Percentiles rank a stretch among this genome's conserved stretches.
These are phyloP conservation scores for Cyathus striatus DNA, from an alignment of 768 basidiomycete genomes.

Conservation along the genomic window DNA sequence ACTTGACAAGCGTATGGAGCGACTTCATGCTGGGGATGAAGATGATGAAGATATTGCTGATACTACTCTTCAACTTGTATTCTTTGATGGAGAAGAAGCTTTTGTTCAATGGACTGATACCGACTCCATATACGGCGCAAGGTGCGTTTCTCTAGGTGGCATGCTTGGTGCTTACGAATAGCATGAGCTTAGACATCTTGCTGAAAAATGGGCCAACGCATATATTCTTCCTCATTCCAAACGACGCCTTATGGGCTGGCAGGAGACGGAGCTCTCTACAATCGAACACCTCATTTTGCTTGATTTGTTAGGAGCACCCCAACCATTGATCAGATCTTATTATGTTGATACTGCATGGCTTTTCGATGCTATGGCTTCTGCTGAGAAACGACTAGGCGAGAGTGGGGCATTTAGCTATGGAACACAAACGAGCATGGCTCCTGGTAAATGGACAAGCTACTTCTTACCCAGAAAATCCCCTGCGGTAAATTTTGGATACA, in stretches of 20 bases:
- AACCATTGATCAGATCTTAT: conserved; percentile 75
- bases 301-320: conserved; percentile 80
- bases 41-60: conserved; percentile 77
- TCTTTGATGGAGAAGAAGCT: conserved; percentile 98
- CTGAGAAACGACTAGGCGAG: conserved; percentile 67
- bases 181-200: conserved; percentile 64
- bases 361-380: conserved; percentile 68
- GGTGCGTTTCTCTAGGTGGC: conserved; percentile 43
- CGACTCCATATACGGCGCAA: conserved; percentile 94
- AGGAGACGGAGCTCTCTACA: conserved; percentile 60
- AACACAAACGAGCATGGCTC: conserved; percentile 33
- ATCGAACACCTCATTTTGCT: conserved; percentile 92
- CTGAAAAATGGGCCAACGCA: conserved; percentile 73
- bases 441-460: conserved; percentile 50
- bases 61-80: conserved; percentile 86
- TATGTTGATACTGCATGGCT: conserved; percentile 92
- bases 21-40: conserved; percentile 48
- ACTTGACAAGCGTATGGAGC: conserved; percentile 53
- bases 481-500: conserved; percentile 44
- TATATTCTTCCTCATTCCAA: conserved; percentile 57
- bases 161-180: too few relatives aligned
- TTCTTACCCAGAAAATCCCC: conserved; percentile 48
- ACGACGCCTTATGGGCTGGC: conserved; percentile 50
- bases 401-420: conserved; percentile 55
- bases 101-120: conserved; percentile 84